A percentile compares a stretch with the other conserved stretches of the same genome.
Conservation (phyloP, 192 early-diverging fungal species). For the Oehlia diaphana region DNA sequence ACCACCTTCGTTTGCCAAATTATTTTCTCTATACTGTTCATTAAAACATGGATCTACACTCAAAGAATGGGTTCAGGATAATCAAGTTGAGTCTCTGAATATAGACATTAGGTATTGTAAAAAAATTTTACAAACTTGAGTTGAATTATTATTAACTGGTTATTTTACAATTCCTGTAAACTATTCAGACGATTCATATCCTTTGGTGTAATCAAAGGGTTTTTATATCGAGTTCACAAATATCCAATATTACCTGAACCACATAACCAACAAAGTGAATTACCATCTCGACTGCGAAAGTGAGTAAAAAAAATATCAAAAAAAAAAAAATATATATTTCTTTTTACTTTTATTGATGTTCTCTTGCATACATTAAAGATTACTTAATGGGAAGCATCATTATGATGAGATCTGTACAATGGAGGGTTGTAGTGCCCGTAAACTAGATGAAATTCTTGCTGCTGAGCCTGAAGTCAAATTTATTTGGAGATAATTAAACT, state of each 20-base stretch:
- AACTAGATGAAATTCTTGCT: slow-evolving; percentile 57
- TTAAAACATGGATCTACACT: slow-evolving; percentile 78
- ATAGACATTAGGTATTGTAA: slow-evolving; percentile 76
- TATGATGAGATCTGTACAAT: slow-evolving; percentile 77
- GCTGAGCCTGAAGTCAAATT: slow-evolving; percentile 48
- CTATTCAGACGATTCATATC: slow-evolving; percentile 76
- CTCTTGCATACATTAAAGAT: slow-evolving; percentile 18
- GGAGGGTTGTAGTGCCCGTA: slow-evolving; percentile 57
- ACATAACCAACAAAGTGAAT: neutral
- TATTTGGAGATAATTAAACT: slow-evolving; percentile 45
- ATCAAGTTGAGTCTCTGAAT: slow-evolving; percentile 60
- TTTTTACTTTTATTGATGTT: neutral
- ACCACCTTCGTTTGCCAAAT: slow-evolving; percentile 61
- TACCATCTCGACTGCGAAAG: slow-evolving; percentile 3
- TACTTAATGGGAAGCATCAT: slow-evolving; percentile 67
- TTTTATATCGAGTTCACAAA: slow-evolving; percentile 87
- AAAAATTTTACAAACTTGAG: slow-evolving; percentile 6
- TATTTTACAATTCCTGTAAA: neutral
- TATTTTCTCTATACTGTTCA: slow-evolving; percentile 79
- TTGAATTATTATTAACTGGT: neutral
- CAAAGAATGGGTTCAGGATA: slow-evolving; percentile 84
- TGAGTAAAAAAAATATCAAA: neutral
- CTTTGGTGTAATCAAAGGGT: slow-evolving; percentile 84
- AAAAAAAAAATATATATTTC: neutral
- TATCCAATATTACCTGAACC: slow-evolving; percentile 66